A percentile compares a stretch with the other conserved stretches of the same genome.
Evolutionary conservation across 1,284 basidiomycete species (phyloP).

Genomic region (Rhodotorula sp.): DNA sequence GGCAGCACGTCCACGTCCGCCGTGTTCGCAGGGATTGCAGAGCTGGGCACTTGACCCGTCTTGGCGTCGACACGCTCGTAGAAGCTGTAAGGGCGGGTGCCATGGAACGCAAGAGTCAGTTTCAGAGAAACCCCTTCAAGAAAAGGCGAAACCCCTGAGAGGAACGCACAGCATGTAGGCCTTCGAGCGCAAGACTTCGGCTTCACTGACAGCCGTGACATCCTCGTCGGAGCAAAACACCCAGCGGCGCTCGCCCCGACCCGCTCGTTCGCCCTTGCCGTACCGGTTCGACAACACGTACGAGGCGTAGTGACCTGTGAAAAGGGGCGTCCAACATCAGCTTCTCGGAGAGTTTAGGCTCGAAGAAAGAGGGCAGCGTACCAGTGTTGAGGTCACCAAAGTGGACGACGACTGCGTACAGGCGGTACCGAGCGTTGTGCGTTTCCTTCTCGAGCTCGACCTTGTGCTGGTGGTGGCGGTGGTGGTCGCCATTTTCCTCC

Average conservation of each 20-base stretch:
- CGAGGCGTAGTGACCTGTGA: conserved; percentile 30
- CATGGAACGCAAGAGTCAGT: background rate
- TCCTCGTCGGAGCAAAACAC: conserved; percentile 78
- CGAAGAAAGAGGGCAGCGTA: conserved; percentile 56
- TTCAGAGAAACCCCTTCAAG: background rate
- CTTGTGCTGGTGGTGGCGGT: background rate
- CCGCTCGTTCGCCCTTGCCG: conserved; percentile 31
- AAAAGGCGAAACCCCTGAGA: background rate
- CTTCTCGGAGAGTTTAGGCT: too few relatives aligned
- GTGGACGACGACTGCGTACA: conserved; percentile 77
- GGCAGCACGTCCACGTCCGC: background rate
- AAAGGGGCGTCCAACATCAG: background rate
- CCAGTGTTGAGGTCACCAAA: conserved; percentile 83
- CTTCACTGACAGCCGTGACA: conserved; percentile 72
- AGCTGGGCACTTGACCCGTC: background rate
- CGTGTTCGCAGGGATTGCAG: background rate
- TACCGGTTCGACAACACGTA: conserved; percentile 38
- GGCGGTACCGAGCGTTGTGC: conserved; percentile 44
- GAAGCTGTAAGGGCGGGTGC: conserved; percentile 6
- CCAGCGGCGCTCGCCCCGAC: conserved; percentile 63
- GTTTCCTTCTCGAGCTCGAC: conserved; percentile 49
- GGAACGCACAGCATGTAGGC: conserved; percentile 69
- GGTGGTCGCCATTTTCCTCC: background rate
- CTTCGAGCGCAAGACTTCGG: conserved; percentile 83
- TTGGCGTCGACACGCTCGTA: conserved; percentile 20